Evolutionary conservation across 1,284 basidiomycete genomes (phyloP).

Genomic region (Cerioporus squamosus): DNA sequence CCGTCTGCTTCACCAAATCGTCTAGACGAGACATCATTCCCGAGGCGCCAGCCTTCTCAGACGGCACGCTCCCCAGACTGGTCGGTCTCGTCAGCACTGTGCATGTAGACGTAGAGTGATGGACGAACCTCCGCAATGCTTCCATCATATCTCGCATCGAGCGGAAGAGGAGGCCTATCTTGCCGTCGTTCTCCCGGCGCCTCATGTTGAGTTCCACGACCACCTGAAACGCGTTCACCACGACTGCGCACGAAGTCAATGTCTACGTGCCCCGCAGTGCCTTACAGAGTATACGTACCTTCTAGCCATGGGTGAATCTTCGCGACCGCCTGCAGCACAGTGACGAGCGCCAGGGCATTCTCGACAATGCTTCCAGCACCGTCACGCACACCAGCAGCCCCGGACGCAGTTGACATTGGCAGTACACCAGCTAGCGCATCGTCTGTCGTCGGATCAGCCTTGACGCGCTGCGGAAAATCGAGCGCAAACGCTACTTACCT

Average conservation of each 20-base stretch:
- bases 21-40: slow-evolving; percentile 29
- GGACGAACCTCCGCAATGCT: slow-evolving; percentile 43
- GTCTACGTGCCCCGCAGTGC: too few relatives aligned
- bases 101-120: neutral
- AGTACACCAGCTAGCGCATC: neutral
- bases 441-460: too few relatives aligned
- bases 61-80: slow-evolving; percentile 9
- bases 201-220: slow-evolving; percentile 45
- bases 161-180: slow-evolving; percentile 43
- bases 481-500: too few relatives aligned
- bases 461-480: too few relatives aligned
- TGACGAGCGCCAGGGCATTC: neutral
- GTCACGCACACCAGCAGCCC: neutral
- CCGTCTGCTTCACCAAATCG: slow-evolving; percentile 26
- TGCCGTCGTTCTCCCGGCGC: slow-evolving; percentile 47
- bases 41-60: slow-evolving; percentile 9
- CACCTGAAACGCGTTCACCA: slow-evolving; percentile 47
- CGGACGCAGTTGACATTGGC: neutral
- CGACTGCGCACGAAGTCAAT: slow-evolving; percentile 34
- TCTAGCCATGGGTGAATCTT: neutral
- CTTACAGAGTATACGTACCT: neutral
- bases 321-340: neutral
- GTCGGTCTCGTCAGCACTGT: slow-evolving; percentile 1
- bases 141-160: slow-evolving; percentile 52
- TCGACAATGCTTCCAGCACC: neutral